These are phyloP conservation scores for Orbilia oligospora DNA, from an alignment of 2,329 filamentous ascomycete genomes.

Conservation along the genomic window DNA sequence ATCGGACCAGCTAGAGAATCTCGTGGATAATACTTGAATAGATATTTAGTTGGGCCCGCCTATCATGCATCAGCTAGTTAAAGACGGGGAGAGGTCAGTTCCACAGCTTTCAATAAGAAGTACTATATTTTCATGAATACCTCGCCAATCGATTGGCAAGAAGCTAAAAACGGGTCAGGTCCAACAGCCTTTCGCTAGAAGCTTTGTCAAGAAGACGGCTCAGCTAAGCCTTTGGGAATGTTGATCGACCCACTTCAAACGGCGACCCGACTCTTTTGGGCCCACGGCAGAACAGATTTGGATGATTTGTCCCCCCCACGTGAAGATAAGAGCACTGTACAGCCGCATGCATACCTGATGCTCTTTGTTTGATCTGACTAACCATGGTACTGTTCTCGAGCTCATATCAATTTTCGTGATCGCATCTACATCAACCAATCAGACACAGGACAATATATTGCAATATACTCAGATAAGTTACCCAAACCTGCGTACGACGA, in stretches of 20 bases:
- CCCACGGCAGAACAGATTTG: slow-evolving; percentile 21
- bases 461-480: too few relatives aligned
- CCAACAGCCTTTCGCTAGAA: background rate
- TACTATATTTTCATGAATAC: background rate
- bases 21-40: too few relatives aligned
- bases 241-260: slow-evolving; percentile 43
- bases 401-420: too few relatives aligned
- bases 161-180: slow-evolving; percentile 11
- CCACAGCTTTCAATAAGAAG: background rate
- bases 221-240: slow-evolving; percentile 22
- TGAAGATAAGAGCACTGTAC: slow-evolving; percentile 60
- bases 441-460: too few relatives aligned
- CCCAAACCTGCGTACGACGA: too few relatives aligned
- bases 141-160: slow-evolving; percentile 21
- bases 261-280: slow-evolving; percentile 20
- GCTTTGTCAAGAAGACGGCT: slow-evolving; percentile 15
- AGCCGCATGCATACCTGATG: background rate
- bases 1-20: background rate
- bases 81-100: background rate
- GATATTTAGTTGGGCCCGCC: too few relatives aligned
- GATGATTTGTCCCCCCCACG: slow-evolving; percentile 32
- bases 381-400: too few relatives aligned
- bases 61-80: background rate
- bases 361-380: background rate
- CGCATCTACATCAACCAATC: too few relatives aligned